Evolutionary conservation across 169 alveolate genomes (phyloP), one percentile per base, ranked within the genome.

Genomic region (Plasmodium ovale): DNA sequence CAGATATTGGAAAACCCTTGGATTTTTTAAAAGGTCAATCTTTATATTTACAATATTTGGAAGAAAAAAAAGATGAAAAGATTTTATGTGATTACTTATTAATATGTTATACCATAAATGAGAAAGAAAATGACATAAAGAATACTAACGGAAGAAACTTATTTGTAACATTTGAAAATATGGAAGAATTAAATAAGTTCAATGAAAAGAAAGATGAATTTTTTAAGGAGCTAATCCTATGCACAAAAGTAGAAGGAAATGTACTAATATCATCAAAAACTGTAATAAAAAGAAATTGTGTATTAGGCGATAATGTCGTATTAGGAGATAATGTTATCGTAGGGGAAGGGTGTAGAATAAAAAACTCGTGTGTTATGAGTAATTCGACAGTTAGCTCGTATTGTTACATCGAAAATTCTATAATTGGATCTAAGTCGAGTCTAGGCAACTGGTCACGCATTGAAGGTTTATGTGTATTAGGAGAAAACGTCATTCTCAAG

Each of bases 381-480:
- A 96, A 96, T 82, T 93, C 97, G 53, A 37, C 42, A 12, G 85
- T 98, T n/a, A 91, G 87, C 23, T 92, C 91, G 51, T 93, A 95
- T 89, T 70, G 97, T 6, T 97, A 95, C 92, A 95, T 98, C 56
- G 88, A 92, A 39, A 95, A 92, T 14, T 91, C 98, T 27, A 97
- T 98, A 37, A 94, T 98, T 59, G 99, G 99, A 19, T 97, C 99
- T 97, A 91, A 96, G 71, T 94, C 97, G 10, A 87, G 87, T 31
- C 90, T 98, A 56, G 99, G 99, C 25, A 95, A 94, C 67, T 98
- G 99, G 99, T 97, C 93, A 14, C 94, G 99, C 56, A 94, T 98
- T 25, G 99, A 98, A 73, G 98, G 98, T 9, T 87, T 96, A n/a
- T 85, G 98, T 62, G 99, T 98, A 27, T 89, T 96, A 33, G 99